Percentiles rank a stretch among this genome's conserved stretches.
phyloP scores from a whole-genome alignment of 352 stramenopile genomes.

The Lagenidium giganteum region DNA sequence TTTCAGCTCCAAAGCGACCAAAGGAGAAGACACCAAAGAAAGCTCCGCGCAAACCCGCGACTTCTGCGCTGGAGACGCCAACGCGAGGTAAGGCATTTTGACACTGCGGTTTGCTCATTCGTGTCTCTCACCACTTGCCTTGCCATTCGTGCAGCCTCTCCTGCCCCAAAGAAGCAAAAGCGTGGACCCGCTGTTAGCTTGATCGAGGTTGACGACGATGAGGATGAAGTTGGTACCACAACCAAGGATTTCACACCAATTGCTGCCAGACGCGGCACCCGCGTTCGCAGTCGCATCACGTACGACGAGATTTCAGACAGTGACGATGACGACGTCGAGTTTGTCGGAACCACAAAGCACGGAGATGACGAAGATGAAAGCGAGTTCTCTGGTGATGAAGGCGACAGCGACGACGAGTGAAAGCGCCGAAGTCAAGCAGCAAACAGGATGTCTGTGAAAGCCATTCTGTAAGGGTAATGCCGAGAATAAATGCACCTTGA shows the following conservation, averaged over 20 bases:
- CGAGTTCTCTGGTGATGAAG: constrained; percentile 42
- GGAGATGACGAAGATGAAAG: constrained; percentile 35
- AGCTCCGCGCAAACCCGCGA: background rate
- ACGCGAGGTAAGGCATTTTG: background rate
- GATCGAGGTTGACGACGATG: constrained; percentile 17
- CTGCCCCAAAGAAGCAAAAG: constrained; percentile 33
- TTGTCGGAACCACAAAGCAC: constrained; percentile 18
- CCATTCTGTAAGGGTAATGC: no score
- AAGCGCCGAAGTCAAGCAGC: no score
- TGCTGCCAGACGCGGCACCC: constrained; percentile 26
- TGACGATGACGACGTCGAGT: constrained; percentile 16
- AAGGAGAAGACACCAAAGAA: constrained; percentile 30
- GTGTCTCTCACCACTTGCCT: background rate
- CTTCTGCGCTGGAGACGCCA: background rate
- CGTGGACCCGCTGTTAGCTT: constrained; percentile 4
- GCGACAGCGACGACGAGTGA: constrained; percentile 58
- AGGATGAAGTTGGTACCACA: background rate
- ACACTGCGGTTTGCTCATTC: background rate
- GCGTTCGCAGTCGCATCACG: constrained; percentile 34
- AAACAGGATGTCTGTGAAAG: no score
- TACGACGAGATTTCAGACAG: background rate
- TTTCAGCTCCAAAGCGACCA: constrained; percentile 15
- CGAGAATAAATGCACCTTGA: no score
- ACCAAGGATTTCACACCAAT: constrained; percentile 8
- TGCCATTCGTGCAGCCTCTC: constrained; percentile 12